Evolutionary conservation across 2,329 filamentous ascomycete species (phyloP).

Genomic region (Chrysosporium queenslandicum): DNA sequence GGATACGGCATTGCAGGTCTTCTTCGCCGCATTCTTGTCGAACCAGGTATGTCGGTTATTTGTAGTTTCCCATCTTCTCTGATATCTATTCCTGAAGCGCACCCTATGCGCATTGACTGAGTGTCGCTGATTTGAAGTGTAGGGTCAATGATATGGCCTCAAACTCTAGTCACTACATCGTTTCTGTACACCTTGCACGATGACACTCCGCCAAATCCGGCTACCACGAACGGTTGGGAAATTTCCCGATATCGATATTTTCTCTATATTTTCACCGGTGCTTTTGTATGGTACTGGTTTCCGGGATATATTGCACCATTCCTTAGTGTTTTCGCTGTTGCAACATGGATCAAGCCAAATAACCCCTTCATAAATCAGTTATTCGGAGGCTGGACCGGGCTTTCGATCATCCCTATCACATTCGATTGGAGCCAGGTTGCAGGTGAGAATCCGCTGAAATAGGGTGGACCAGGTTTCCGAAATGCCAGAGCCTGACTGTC

Average conservation of each 20-base stretch:
- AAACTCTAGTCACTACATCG: slow-evolving; percentile 54
- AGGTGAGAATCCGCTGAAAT: slow-evolving; percentile 29
- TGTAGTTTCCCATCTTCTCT: not conserved
- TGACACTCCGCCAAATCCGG: slow-evolving; percentile 45
- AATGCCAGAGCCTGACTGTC: not conserved
- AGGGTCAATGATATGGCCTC: slow-evolving; percentile 65
- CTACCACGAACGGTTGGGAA: slow-evolving; percentile 51
- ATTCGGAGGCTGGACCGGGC: slow-evolving; percentile 58
- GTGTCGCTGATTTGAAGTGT: not conserved
- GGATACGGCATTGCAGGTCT: slow-evolving; percentile 61
- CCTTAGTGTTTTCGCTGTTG: slow-evolving; percentile 59
- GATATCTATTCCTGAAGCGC: not conserved
- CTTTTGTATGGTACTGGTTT: slow-evolving; percentile 59
- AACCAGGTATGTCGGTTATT: slow-evolving; percentile 20
- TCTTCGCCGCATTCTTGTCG: slow-evolving; percentile 51
- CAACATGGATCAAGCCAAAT: slow-evolving; percentile 61
- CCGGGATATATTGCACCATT: slow-evolving; percentile 60
- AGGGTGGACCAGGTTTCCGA: not conserved
- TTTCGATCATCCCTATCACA: slow-evolving; percentile 60
- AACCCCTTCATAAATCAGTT: slow-evolving; percentile 61
- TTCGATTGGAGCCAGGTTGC: slow-evolving; percentile 61
- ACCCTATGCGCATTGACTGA: not conserved
- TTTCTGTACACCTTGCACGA: slow-evolving; percentile 67
- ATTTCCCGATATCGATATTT: slow-evolving; percentile 60
- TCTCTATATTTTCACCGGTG: slow-evolving; percentile 45